Evolutionary conservation across 2,329 filamentous ascomycete species (phyloP).

Genomic region (Fusarium sp.): DNA sequence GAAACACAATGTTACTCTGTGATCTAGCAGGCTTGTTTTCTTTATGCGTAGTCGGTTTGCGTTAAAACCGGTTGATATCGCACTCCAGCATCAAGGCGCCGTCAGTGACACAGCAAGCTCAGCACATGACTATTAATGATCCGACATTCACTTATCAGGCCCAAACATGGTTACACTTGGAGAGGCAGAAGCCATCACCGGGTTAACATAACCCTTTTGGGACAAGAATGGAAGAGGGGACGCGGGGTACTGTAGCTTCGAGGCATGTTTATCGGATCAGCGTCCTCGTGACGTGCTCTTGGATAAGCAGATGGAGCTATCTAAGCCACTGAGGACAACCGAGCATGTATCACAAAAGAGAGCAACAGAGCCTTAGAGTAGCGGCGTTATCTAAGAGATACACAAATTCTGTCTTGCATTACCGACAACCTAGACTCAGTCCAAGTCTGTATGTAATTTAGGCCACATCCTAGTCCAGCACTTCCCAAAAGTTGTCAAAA

Average conservation of each 20-base stretch:
- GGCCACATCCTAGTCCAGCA: slow-evolving; percentile 20
- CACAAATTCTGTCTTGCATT: not conserved
- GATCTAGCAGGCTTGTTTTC: slow-evolving; percentile 24
- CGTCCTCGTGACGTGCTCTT: slow-evolving; percentile 23
- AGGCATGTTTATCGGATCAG: slow-evolving; percentile 30
- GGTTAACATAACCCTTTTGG: slow-evolving; percentile 38
- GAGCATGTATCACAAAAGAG: no score
- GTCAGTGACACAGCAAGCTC: not conserved
- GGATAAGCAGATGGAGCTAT: slow-evolving; percentile 12
- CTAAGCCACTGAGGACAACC: not conserved
- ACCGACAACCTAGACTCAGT: not conserved
- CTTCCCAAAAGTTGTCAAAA: slow-evolving; percentile 18
- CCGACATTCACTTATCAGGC: slow-evolving; percentile 20
- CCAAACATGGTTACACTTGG: slow-evolving; percentile 30
- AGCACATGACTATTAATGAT: not conserved
- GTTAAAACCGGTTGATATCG: not conserved
- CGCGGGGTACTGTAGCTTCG: slow-evolving; percentile 31
- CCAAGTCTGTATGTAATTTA: slow-evolving; percentile 17
- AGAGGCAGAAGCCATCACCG: slow-evolving; percentile 4
- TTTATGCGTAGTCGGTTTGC: slow-evolving; percentile 22
- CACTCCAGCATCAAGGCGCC: not conserved
- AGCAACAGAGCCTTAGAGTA: no score
- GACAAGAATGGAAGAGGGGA: slow-evolving; percentile 15
- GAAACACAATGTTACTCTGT: slow-evolving; percentile 1
- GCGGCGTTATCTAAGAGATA: not conserved